Base-by-base conservation (phyloP, 495 filamentous ascomycete species). In the Stereocaulon alpinum region DNA sequence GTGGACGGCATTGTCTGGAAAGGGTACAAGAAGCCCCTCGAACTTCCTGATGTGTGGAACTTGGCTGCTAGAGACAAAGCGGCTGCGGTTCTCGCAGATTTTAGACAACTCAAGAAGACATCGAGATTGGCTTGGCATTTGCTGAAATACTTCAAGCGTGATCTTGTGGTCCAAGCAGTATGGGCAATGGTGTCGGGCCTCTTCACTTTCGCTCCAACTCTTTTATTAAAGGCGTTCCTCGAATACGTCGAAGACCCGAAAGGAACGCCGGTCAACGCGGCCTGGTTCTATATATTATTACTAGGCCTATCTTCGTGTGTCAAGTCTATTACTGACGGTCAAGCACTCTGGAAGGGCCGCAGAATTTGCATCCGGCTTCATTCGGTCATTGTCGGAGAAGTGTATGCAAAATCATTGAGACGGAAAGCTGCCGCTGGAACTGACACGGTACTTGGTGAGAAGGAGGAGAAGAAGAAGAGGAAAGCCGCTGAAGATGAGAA, bases 401-500 rank as follows among this genome's bases (percentile, higher is more conserved):
- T 99, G 42, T 99, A 97, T 69, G 87, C 92, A 41, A 99, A 99
- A 72, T 89, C 94, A 4, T 78, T 99, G n/a, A 81, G 91, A 61
- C 84, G 94, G 45, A 95, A 93, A 70, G 92, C 88, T 32, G 84
- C 89, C 45, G 83, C 91, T 10, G 85, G 85, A 32, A 74, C 78
- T 11, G 90, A 93, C 59, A 80, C 81, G 11, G 74, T 80, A 17
- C 76, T 91, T 18, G 87, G 87, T 11, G 68, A 68, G 58, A 72
- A 70, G 63, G 73, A 77, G 34, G 72, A 77, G 29, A 77, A 74
- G 24, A 24, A 70, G 63, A 73, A 77, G 34, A 72, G 77, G 29
- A 77, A 74, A 53, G 68, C 24, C n/a, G 18, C 69, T 29, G 64
- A 63, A 6, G 52, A 63, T 29, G 58, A 72, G 66, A 73, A 69